Evolutionary conservation across 352 stramenopile genomes (phyloP), one percentile per base, ranked within the genome.

Genomic region (Pythium oligandrum): DNA sequence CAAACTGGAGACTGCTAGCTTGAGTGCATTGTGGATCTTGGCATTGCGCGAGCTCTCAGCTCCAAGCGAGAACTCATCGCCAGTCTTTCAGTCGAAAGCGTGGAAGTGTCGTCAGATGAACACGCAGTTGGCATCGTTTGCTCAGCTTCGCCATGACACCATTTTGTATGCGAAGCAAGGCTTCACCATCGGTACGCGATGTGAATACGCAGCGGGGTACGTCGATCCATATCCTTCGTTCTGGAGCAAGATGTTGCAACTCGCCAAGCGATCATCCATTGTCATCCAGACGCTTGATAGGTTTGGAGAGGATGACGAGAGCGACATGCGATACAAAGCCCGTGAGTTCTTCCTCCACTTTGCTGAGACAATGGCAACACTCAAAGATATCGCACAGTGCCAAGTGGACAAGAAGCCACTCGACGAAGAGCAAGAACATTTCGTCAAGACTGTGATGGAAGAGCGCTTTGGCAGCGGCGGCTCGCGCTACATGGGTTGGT

Each of bases 101-200:
- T 70, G 62, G 57, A 42, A 62, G 44, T 50, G 34, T n/a, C 56
- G 62, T n/a, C 30, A 53, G 26, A 65, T 70, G 53, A 65, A 70
- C 36, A 66, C 62, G 4, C 62, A 70, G 46, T n/a, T 70, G 8
- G 62, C 52, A 10, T 66, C 56, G 36, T 57, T 66, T 9, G 36
- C 53, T 7, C 52, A 70, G 36, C 45, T 66, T 11, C 56, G 57
- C 10, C 62, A 70, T 39, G 62, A 70, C 46, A 70, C 62, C 43
- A 61, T 70, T 33, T 44, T 70, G 17, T 63, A 65, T 48, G 56
- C 62, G 8, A 70, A 70, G 53, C 62, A 66, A 36, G 54, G 48
- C 39, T 59, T 60, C 12, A 54, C 57, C 12, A 57, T 59, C 30
- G 40, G 42, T 4, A 57, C 48, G 6, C 35, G 44, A 4, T 70